Conservation (phyloP, 2,329 filamentous ascomycete species). For the Fusarium pseudonygamai region DNA sequence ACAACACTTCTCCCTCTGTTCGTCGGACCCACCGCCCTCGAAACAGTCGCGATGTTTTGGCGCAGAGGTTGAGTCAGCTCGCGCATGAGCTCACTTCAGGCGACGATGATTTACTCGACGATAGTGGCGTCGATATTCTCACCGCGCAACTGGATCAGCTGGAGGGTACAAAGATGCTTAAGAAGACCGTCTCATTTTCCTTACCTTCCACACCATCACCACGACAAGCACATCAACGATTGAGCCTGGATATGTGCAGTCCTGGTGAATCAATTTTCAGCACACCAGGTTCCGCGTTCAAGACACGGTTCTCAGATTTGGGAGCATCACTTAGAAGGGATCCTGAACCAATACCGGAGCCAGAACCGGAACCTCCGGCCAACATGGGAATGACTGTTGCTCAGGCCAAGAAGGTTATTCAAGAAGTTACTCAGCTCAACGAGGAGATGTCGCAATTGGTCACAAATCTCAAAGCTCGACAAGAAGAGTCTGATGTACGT, state of each 20-base stretch:
- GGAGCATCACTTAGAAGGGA: slow-evolving; percentile 48
- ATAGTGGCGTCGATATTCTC: slow-evolving; percentile 49
- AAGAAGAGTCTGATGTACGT: slow-evolving; percentile 68
- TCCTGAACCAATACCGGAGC: slow-evolving; percentile 41
- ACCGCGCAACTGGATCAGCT: slow-evolving; percentile 52
- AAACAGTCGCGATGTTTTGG: slow-evolving; percentile 52
- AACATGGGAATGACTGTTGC: slow-evolving; percentile 46
- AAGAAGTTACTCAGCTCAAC: slow-evolving; percentile 55
- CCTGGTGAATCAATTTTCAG: slow-evolving; percentile 47
- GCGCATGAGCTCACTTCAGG: slow-evolving; percentile 51
- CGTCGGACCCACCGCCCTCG: slow-evolving; percentile 27
- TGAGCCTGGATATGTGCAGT: slow-evolving; percentile 42
- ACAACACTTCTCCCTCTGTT: slow-evolving; percentile 38
- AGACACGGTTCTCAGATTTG: slow-evolving; percentile 53
- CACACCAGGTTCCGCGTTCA: slow-evolving; percentile 50
- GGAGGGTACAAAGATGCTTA: slow-evolving; percentile 36
- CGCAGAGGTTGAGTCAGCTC: slow-evolving; percentile 52
- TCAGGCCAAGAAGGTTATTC: slow-evolving; percentile 51
- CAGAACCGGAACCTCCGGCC: slow-evolving; percentile 41
- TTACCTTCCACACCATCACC: slow-evolving; percentile 32
- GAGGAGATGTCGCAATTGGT: slow-evolving; percentile 61
- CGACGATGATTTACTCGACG: slow-evolving; percentile 48
- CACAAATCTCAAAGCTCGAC: slow-evolving; percentile 61
- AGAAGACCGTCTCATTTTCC: slow-evolving; percentile 37
- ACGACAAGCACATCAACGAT: slow-evolving; percentile 25